Evolutionary conservation across 768 basidiomycete species (phyloP).

Genomic region (Galerina marginata): DNA sequence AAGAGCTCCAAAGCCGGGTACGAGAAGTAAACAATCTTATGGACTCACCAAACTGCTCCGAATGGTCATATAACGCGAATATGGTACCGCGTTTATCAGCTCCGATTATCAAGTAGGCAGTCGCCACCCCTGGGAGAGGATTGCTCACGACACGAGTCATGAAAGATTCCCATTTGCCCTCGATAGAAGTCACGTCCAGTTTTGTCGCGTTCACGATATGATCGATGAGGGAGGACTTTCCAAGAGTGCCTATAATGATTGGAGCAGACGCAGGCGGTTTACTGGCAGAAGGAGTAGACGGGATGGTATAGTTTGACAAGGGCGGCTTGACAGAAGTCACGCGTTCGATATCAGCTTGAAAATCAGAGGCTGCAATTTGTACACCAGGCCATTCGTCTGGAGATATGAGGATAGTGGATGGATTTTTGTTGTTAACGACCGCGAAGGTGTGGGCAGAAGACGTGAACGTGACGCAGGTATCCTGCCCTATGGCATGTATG

Average conservation of each 20-base stretch:
- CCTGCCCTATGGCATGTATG: conserved; percentile 51
- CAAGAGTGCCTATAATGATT: conserved; percentile 71
- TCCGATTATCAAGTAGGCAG: conserved; percentile 72
- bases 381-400: conserved; percentile 69
- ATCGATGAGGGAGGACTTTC: conserved; percentile 58
- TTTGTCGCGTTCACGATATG: conserved; percentile 55
- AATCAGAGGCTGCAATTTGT: conserved; percentile 62
- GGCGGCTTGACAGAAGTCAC: conserved; percentile 60
- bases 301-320: conserved; percentile 53
- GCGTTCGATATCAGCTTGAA: conserved; percentile 62
- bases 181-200: conserved; percentile 59
- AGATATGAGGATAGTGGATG: conserved; percentile 55
- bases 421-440: conserved; percentile 49
- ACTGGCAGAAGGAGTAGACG: conserved; percentile 29
- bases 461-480: conserved; percentile 51
- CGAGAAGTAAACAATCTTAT: neutral
- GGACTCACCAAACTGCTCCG: conserved; percentile 65
- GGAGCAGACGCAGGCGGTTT: conserved; percentile 39
- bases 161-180: conserved; percentile 74
- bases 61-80: conserved; percentile 68
- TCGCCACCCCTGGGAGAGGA: conserved; percentile 59
- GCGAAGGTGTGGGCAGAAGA: conserved; percentile 44
- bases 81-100: conserved; percentile 74
- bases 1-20: neutral
- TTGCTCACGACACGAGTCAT: conserved; percentile 55